Percentiles rank a stretch among this genome's conserved stretches.
These are phyloP conservation scores for Termitomyces sp. DNA, from an alignment of 768 basidiomycete species.

Conservation along the genomic window DNA sequence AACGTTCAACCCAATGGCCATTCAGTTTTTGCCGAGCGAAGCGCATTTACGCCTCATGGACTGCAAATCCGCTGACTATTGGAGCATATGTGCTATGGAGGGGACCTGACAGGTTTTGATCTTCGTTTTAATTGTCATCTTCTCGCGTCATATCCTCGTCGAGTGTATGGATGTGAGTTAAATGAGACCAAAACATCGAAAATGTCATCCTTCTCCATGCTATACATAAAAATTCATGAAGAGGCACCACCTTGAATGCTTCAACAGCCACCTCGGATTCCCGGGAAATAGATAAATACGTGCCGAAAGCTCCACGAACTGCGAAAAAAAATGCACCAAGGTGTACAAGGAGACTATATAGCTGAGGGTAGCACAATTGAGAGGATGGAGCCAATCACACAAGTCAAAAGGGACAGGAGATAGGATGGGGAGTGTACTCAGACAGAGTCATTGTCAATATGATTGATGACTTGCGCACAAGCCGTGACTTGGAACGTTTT, in stretches of 20 bases:
- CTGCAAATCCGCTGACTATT: not conserved
- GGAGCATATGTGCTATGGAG: not conserved
- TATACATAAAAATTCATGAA: too few species aligned
- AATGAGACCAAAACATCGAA: not conserved
- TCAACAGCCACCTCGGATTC: too few species aligned
- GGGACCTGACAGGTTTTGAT: not conserved
- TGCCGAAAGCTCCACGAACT: too few species aligned
- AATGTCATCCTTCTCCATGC: too few species aligned
- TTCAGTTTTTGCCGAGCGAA: not conserved
- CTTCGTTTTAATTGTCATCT: not conserved
- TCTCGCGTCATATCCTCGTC: not conserved
- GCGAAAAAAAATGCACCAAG: too few species aligned
- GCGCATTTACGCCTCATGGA: not conserved
- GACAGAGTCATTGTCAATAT: constrained; percentile 16
- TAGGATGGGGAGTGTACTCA: constrained; percentile 6
- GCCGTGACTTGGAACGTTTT: constrained; percentile 40
- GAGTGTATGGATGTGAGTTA: not conserved
- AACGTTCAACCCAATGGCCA: too few species aligned
- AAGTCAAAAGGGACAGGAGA: not conserved
- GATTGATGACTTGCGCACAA: constrained; percentile 65
- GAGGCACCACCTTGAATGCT: too few species aligned
- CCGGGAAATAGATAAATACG: too few species aligned
- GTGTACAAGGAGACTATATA: constrained; percentile 10
- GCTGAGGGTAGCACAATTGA: constrained; percentile 3
- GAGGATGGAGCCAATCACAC: constrained; percentile 1